Evolutionary conservation across 1,284 basidiomycete species (phyloP).

Genomic region (Neolentinus lepideus): DNA sequence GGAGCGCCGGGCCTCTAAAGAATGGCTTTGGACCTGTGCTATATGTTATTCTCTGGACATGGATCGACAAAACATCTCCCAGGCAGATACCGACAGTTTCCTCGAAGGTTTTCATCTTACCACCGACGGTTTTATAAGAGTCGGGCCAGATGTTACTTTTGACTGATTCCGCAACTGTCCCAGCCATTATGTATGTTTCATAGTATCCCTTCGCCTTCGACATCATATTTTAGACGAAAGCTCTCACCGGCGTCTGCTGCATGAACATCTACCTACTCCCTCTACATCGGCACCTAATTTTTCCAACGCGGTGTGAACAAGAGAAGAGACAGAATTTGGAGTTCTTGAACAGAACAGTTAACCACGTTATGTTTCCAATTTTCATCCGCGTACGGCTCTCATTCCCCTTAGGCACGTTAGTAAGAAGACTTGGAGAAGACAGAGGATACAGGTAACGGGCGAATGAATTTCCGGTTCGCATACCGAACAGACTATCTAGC

Average conservation of each 20-base stretch:
- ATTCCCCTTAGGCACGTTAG: constrained; percentile 50
- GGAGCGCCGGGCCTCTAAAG: too few species aligned
- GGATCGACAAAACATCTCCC: constrained; percentile 48
- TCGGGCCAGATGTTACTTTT: constrained; percentile 66
- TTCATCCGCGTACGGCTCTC: too few species aligned
- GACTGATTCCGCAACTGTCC: too few species aligned
- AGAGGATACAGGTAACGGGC: constrained; percentile 47
- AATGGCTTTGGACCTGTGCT: constrained; percentile 45
- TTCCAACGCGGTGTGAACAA: constrained; percentile 51
- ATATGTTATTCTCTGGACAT: constrained; percentile 54
- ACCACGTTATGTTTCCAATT: neutral
- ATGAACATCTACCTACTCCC: constrained; percentile 33
- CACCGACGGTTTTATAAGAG: constrained; percentile 62
- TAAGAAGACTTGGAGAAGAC: constrained; percentile 51
- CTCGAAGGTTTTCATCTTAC: constrained; percentile 54
- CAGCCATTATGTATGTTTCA: constrained; percentile 42
- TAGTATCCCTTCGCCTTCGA: too few species aligned
- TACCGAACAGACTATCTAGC: constrained; percentile 25
- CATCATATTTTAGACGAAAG: too few species aligned
- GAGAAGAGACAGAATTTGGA: constrained; percentile 48
- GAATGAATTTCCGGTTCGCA: constrained; percentile 53
- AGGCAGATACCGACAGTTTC: constrained; percentile 65
- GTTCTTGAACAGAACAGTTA: constrained; percentile 42
- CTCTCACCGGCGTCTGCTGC: constrained; percentile 25
- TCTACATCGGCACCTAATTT: constrained; percentile 43